phyloP scores from a whole-genome alignment of 441 rosid species.

The Geranium incanum region DNA sequence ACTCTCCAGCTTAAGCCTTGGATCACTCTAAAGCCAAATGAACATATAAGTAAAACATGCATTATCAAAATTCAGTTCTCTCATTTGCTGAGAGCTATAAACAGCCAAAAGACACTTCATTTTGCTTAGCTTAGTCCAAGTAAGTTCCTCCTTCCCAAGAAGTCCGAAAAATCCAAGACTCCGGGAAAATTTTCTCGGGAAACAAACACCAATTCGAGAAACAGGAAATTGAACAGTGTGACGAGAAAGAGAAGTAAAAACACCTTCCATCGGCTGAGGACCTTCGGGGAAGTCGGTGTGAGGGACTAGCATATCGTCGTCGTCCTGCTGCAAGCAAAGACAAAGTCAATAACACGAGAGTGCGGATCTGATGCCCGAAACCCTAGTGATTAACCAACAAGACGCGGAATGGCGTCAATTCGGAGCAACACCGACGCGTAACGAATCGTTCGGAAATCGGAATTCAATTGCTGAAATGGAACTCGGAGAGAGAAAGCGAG shows the following conservation, averaged over 20 bases:
- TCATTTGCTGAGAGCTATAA: not conserved
- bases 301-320: constrained; percentile 95
- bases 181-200: not conserved
- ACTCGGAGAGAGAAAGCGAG: constrained; percentile 16
- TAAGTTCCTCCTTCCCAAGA: not conserved
- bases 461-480: not conserved
- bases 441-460: no score
- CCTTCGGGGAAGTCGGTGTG: constrained; percentile 80
- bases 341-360: constrained; percentile 28
- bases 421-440: not conserved
- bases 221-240: no score
- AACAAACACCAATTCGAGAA: not conserved
- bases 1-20: not conserved
- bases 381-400: not conserved
- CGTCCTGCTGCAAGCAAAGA: constrained; percentile 61
- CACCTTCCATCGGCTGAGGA: constrained; percentile 96
- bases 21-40: not conserved
- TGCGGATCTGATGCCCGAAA: constrained; percentile 17
- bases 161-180: not conserved
- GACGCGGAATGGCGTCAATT: constrained; percentile 15
- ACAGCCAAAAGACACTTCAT: not conserved
- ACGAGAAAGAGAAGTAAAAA: not conserved
- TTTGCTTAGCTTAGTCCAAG: not conserved
- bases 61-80: not conserved
- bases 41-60: not conserved